Evolutionary conservation across 345 rosid genomes (phyloP).

Genomic region (Schrenkiella parvula): DNA sequence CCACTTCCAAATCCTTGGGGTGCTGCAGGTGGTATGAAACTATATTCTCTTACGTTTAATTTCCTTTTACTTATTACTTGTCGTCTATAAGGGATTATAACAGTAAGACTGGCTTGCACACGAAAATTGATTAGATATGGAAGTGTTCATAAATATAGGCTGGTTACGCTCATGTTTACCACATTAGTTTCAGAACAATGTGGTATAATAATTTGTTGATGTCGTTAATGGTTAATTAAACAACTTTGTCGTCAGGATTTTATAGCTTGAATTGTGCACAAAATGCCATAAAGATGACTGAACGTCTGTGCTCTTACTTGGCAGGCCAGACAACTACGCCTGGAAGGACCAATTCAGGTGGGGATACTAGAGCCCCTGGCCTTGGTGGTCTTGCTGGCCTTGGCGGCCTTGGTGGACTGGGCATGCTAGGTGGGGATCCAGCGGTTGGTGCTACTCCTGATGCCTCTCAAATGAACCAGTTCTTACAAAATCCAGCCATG

Average conservation of each 20-base stretch:
- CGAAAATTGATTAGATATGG: neutral
- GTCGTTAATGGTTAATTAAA: neutral
- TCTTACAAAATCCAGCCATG: slow-evolving; percentile 77
- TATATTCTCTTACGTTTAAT: neutral
- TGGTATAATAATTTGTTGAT: neutral
- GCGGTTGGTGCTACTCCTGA: slow-evolving; percentile 50
- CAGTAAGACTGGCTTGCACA: neutral
- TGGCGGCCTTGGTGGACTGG: slow-evolving; percentile 67
- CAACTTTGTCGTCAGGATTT: neutral
- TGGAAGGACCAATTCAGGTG: slow-evolving; percentile 48
- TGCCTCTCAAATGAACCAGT: slow-evolving; percentile 50
- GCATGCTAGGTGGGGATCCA: slow-evolving; percentile 51
- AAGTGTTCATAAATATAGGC: neutral
- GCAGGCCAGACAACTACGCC: slow-evolving; percentile 46
- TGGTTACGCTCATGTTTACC: neutral
- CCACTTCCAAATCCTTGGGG: slow-evolving; percentile 94
- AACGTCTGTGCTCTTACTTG: neutral
- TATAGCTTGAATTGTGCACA: neutral
- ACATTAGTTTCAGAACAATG: neutral
- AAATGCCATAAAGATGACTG: neutral
- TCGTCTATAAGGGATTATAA: neutral
- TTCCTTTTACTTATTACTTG: neutral
- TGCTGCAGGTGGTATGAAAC: slow-evolving; percentile 41
- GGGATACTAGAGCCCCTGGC: slow-evolving; percentile 52
- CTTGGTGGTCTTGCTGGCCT: slow-evolving; percentile 58